A percentile compares a stretch with the other conserved stretches of the same genome.
Conservation (phyloP, 192 early-diverging fungal genomes). For the Dissophora ornata region DNA sequence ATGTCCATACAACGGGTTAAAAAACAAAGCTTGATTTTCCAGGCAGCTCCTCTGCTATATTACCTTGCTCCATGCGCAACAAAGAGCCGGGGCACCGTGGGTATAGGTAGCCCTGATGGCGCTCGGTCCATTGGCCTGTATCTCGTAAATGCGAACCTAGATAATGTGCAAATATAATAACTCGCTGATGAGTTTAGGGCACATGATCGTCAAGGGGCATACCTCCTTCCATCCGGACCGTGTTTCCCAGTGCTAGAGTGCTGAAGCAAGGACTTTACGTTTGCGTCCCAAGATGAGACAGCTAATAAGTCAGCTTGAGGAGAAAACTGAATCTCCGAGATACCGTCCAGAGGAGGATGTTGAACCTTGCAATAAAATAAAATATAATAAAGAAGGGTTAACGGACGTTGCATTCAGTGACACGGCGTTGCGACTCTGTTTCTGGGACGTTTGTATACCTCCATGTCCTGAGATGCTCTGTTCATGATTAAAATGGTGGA, state of each 20-base stretch:
- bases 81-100: conserved; percentile 88
- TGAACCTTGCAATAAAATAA: conserved; percentile 56
- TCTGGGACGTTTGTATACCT: no score
- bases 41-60: no score
- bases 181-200: no score
- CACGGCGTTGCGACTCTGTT: no score
- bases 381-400: no score
- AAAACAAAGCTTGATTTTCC: no score
- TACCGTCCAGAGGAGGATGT: conserved; percentile 77
- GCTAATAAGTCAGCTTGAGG: conserved; percentile 86
- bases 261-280: conserved; percentile 52
- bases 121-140: conserved; percentile 79
- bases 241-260: neutral
- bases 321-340: conserved; percentile 85
- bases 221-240: no score
- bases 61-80: conserved; percentile 88
- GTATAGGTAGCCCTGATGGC: conserved; percentile 80
- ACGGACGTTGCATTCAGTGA: no score
- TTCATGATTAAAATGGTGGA: neutral
- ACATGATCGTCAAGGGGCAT: no score
- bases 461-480: neutral
- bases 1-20: no score
- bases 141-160: conserved; percentile 95
- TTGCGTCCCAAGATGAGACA: conserved; percentile 91
- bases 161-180: no score